Conservation (phyloP, 2,329 filamentous ascomycete species). For the Cladosporium oxysporum region DNA sequence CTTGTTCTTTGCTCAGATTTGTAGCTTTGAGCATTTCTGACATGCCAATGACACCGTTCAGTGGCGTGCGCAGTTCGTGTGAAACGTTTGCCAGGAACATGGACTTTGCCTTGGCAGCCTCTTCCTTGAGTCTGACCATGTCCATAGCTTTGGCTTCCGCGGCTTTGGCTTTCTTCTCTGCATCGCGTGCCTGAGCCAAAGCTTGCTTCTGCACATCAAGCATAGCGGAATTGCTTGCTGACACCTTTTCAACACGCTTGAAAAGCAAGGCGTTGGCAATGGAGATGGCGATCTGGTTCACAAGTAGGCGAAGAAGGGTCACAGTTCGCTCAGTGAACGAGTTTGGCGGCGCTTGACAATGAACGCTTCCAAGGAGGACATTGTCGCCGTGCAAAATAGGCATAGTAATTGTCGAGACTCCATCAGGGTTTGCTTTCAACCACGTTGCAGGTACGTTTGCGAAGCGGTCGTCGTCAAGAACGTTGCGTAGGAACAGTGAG, state of each 20-base stretch:
- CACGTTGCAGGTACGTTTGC: conserved; percentile 72
- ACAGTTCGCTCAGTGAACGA: conserved; percentile 71
- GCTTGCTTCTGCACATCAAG: conserved; percentile 74
- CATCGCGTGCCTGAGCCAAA: conserved; percentile 68
- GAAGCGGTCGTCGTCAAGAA: conserved; percentile 74
- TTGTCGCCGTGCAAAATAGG: conserved; percentile 74
- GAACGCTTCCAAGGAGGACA: conserved; percentile 70
- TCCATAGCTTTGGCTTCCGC: conserved; percentile 75
- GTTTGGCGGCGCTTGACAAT: conserved; percentile 72
- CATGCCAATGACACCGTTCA: conserved; percentile 59
- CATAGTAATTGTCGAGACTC: conserved; percentile 76
- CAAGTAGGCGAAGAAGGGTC: conserved; percentile 62
- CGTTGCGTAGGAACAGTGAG: conserved; percentile 70
- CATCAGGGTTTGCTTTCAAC: conserved; percentile 66
- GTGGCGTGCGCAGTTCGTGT: conserved; percentile 59
- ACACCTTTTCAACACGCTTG: conserved; percentile 72
- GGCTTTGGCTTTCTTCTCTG: conserved; percentile 73
- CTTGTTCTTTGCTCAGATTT: conserved; percentile 57
- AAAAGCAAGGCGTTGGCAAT: conserved; percentile 65
- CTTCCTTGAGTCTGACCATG: conserved; percentile 79
- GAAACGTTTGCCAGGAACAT: conserved; percentile 66
- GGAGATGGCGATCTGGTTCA: conserved; percentile 73
- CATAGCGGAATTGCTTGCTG: conserved; percentile 76
- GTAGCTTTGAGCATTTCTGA: conserved; percentile 63
- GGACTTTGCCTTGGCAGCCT: conserved; percentile 79